Percentiles rank a stretch among this genome's conserved stretches.
These are phyloP conservation scores for Gastrolobium villosum DNA, from an alignment of 306 rosid species.

Conservation along the genomic window DNA sequence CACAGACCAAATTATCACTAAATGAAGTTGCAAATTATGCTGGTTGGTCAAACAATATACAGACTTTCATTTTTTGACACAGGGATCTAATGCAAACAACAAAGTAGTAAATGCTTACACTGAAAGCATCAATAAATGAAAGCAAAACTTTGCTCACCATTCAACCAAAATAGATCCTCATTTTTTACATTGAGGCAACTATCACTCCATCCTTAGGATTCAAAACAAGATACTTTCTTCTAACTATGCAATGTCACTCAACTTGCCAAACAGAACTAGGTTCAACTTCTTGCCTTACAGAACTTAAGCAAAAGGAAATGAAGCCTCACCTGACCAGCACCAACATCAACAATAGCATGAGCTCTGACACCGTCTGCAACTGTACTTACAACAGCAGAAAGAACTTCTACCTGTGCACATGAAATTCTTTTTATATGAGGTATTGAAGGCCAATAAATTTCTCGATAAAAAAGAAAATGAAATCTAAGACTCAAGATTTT, in stretches of 20 bases:
- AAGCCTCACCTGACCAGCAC: conserved; percentile 90
- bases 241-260: conserved; percentile 18
- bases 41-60: not conserved
- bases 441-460: conserved; percentile 40
- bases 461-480: conserved; percentile 29
- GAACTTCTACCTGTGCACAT: conserved; percentile 75
- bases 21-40: conserved; percentile 15
- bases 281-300: conserved; percentile 18
- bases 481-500: conserved; percentile 17
- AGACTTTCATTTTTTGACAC: conserved; percentile 22
- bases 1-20: conserved; percentile 29
- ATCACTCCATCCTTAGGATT: conserved; percentile 3
- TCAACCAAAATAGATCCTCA: conserved; percentile 24
- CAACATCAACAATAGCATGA: conserved; percentile 78
- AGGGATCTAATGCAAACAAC: conserved; percentile 3
- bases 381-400: conserved; percentile 73
- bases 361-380: conserved; percentile 64
- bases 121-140: conserved; percentile 16
- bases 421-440: conserved; percentile 23
- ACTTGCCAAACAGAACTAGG: conserved; percentile 35
- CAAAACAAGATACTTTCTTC: conserved; percentile 34
- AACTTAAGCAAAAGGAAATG: conserved; percentile 42
- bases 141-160: conserved; percentile 1
- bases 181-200: conserved; percentile 22
- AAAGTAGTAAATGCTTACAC: conserved; percentile 12